These are phyloP conservation scores for Mycena polygramma DNA, from an alignment of 768 basidiomycete species.

Conservation along the genomic window DNA sequence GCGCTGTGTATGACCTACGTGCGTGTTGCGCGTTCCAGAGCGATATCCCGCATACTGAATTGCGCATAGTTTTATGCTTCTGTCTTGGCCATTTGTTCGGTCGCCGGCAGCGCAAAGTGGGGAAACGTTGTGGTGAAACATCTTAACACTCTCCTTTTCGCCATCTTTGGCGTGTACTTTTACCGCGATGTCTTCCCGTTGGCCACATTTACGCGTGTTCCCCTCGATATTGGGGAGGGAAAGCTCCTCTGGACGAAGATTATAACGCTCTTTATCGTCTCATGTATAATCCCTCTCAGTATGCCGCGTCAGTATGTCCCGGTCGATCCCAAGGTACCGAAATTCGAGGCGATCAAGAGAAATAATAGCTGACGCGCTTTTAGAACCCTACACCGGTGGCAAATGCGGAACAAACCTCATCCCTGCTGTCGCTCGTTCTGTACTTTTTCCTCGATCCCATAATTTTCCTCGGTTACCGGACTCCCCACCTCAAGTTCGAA, in stretches of 20 bases:
- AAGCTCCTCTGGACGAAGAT: constrained; percentile 65
- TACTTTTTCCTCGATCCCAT: constrained; percentile 70
- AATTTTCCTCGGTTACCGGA: constrained; percentile 57
- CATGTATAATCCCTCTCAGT: constrained; percentile 64
- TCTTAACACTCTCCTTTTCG: constrained; percentile 47
- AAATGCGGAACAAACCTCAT: constrained; percentile 65
- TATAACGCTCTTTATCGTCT: constrained; percentile 55
- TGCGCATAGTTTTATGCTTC: constrained; percentile 32
- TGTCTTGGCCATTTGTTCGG: constrained; percentile 21
- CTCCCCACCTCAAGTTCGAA: constrained; percentile 62
- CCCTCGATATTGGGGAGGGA: constrained; percentile 61
- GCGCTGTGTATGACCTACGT: constrained; percentile 30
- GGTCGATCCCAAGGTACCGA: constrained; percentile 60
- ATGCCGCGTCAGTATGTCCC: constrained; percentile 68
- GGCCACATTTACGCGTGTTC: constrained; percentile 60
- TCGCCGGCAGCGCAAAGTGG: constrained; percentile 22
- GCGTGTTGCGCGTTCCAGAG: neutral
- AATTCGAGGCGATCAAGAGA: neutral
- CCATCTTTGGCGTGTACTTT: constrained; percentile 56
- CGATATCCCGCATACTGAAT: neutral
- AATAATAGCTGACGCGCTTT: neutral
- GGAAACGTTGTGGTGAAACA: constrained; percentile 37
- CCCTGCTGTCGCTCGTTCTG: constrained; percentile 55
- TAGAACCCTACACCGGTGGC: constrained; percentile 50
- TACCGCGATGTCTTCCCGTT: constrained; percentile 74